Conservation (phyloP, 768 basidiomycete genomes). For the Suillus spraguei region DNA sequence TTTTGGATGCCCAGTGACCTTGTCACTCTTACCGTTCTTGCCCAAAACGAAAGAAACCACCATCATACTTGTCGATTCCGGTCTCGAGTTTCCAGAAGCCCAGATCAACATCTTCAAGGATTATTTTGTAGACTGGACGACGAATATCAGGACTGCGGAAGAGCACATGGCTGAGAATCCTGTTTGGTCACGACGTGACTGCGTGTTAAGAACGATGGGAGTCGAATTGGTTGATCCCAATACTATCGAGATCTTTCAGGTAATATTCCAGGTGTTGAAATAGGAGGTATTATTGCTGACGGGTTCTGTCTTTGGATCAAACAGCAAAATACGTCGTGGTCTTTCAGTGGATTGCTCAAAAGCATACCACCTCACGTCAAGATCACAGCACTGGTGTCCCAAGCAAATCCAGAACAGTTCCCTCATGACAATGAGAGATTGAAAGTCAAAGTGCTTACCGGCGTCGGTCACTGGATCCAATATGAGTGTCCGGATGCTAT, state of each 20-base stretch:
- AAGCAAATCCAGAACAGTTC: too few species aligned
- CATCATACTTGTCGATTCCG: slow-evolving; percentile 18
- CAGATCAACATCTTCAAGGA: too few species aligned
- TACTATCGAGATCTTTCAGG: too few species aligned
- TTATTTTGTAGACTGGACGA: too few species aligned
- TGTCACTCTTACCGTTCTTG: slow-evolving; percentile 21
- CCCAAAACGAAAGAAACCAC: slow-evolving; percentile 12
- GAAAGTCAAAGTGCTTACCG: slow-evolving; percentile 12
- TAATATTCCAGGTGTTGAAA: too few species aligned
- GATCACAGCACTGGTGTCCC: too few species aligned
- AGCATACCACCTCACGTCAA: too few species aligned
- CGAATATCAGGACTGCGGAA: slow-evolving; percentile 3
- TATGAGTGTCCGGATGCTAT: slow-evolving; percentile 23
- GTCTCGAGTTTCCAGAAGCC: not conserved
- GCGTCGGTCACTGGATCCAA: slow-evolving; percentile 26
- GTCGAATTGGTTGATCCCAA: too few species aligned
- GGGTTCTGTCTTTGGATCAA: too few species aligned
- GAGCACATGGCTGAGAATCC: slow-evolving; percentile 11
- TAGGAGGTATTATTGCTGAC: too few species aligned
- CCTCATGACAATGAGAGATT: slow-evolving; percentile 1
- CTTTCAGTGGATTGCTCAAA: too few species aligned
- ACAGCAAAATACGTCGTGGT: too few species aligned
- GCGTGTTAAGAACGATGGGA: not conserved
- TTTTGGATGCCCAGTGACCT: slow-evolving; percentile 16
- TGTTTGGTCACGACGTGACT: slow-evolving; percentile 18